Base-by-base conservation (phyloP, 306 rosid genomes). In the Cucurbita moschata region DNA sequence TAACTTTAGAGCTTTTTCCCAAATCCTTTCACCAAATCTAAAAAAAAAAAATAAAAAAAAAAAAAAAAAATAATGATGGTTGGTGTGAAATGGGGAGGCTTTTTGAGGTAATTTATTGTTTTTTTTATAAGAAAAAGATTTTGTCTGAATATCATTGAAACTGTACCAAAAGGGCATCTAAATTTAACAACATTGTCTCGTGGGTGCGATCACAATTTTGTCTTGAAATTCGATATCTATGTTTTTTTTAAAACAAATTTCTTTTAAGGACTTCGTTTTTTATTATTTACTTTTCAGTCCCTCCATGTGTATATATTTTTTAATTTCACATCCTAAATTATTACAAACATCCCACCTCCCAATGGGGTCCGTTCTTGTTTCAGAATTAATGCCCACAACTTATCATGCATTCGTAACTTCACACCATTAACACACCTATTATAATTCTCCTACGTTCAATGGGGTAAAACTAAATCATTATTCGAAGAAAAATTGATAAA, bases 141-240 rank as follows among this genome's bases (percentile, higher is more conserved):
- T 68, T 46, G 42, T 68, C 40, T 47, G 57, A 23, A 68, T 68
- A 47, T 49, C 73, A 47, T 68, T 68, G 73, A 68, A 47, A 68
- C 3, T 68, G 15, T 44, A 66, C 11, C 10, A 10, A 68, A 68
- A 68, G 4, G 57, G 56, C 5, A 47, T 46, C 57, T 44, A 68
- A 66, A 66, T 6, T 5, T 5, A 49, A 49, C 39, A 54, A 44
- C 55, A 67, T 19, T 8, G 73, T 30, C 23, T 68, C 18, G 57
- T 68, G 73, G 57, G 73, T 68, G 42, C 18, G 56, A 68, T 47
- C 73, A 67, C 43, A 40, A 40, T 4, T 40, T 4, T 46, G 73
- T 67, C 56, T 67, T 0, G 12, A 13, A 46, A 67, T 14, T 67
- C 53, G 12, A 7, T 23, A 1, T 21, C 23, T 40, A 4, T 44